Conservation (phyloP, 2,329 filamentous ascomycete genomes). For the Setomelanomma holmii region DNA sequence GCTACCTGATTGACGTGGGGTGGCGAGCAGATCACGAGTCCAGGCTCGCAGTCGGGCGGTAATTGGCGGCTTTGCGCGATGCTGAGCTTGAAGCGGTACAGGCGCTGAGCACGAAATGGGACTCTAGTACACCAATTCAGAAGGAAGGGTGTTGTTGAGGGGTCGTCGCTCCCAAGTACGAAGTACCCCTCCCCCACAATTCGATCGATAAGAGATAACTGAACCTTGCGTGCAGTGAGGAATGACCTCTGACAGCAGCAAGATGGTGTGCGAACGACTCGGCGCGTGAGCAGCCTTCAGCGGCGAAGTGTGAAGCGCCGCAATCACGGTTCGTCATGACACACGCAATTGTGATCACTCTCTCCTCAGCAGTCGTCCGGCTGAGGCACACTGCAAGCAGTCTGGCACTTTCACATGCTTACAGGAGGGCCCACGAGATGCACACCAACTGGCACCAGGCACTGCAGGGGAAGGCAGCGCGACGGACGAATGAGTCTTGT, state of each 20-base stretch:
- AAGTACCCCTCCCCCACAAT: conserved; percentile 22
- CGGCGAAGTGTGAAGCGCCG: conserved; percentile 10
- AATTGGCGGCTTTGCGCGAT: conserved; percentile 26
- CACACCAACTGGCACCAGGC: conserved; percentile 9
- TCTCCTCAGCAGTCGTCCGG: conserved; percentile 2
- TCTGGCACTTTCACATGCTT: conserved; percentile 4
- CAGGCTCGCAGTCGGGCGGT: conserved; percentile 11
- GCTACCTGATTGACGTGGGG: conserved; percentile 7
- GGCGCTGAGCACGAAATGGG: conserved; percentile 17
- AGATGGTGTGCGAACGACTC: conserved; percentile 34
- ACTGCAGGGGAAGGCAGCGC: conserved; percentile 20
- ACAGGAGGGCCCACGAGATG: conserved; percentile 8
- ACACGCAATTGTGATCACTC: conserved; percentile 1
- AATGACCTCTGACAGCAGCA: conserved; percentile 23
- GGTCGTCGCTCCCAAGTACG: conserved; percentile 6
- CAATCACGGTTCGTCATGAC: conserved; percentile 8
- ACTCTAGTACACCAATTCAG: background rate
- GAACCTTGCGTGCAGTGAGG: too few species aligned
- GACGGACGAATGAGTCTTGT: conserved; percentile 22
- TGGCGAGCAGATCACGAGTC: conserved; percentile 5
- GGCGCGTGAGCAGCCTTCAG: conserved; percentile 38
- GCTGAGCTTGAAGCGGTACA: conserved; percentile 11
- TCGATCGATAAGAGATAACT: conserved; percentile 38
- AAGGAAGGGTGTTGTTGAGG: conserved; percentile 9
- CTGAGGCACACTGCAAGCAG: conserved; percentile 7